Evolutionary conservation across 257 asterid genomes (phyloP), one percentile per base, ranked within the genome.

Genomic region (Lycium barbarum): DNA sequence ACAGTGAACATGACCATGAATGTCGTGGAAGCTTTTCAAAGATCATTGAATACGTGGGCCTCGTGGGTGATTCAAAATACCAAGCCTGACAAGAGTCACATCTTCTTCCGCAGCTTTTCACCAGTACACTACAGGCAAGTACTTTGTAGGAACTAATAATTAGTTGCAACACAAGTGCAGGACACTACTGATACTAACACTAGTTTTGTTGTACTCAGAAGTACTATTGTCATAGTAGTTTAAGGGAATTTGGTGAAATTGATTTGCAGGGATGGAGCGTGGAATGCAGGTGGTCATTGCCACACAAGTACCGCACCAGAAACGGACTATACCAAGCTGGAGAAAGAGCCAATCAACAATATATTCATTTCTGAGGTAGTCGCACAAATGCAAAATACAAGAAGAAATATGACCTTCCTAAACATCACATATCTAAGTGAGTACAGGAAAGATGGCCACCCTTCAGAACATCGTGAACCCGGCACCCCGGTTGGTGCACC

Each of bases 121-220:
- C 99, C 99, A 0, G 94, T 94, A 18, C 98, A 97, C 86, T 95
- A 88, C 94, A 91, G 92, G 93, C 82, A 89, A 87, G 87, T 85
- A 14, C 65, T 33, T 33, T 15, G 49, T 53, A 49, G 26, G 43
- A 55, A 26, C 80, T 35, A 4, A 26, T 1, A 26, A 43, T 38
- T 14, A 38, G n/a, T 78, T 54, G 55, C 38, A 82, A 61, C 15
- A 33, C 33, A 22, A 49, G 58, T 49, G n/a, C 45, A 65, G 7
- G 2, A 38, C 8, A 55, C 15, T 36, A 65, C 17, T 57, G 18
- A 14, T 57, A 2, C 65, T 17, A 15, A 57, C 71, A 63, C 17
- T 22, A 63, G 33, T 26, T 26, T 10, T 10, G 22, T 33, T 33
- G 71, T 9, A 9, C 22, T 35, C 49, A 35, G 33, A 6, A 2